These are phyloP conservation scores for Aspergillus carlsbadensis DNA, from an alignment of 495 filamentous ascomycete genomes.

Conservation along the genomic window DNA sequence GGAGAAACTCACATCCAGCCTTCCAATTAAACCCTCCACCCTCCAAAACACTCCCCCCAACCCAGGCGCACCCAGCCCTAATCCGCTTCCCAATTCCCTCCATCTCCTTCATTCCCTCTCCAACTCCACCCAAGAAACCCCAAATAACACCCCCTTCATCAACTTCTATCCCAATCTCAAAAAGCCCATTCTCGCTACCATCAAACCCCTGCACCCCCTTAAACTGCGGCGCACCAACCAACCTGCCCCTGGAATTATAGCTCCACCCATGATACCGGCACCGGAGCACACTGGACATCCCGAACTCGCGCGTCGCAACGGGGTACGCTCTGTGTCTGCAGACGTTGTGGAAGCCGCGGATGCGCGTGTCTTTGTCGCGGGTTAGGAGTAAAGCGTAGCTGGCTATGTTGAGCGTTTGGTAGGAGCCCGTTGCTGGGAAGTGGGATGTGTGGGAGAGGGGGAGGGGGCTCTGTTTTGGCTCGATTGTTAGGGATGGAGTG, in stretches of 20 bases:
- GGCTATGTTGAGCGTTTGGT: slow-evolving; percentile 47
- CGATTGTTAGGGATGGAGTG: neutral
- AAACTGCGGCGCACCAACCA: slow-evolving; percentile 61
- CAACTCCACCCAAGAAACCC: slow-evolving; percentile 36
- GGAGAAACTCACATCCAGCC: slow-evolving; percentile 22
- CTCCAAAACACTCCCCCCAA: slow-evolving; percentile 36
- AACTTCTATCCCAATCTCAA: slow-evolving; percentile 36
- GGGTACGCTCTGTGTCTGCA: slow-evolving; percentile 60
- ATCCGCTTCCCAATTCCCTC: slow-evolving; percentile 17
- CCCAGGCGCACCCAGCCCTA: slow-evolving; percentile 22
- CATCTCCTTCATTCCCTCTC: neutral
- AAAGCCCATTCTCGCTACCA: slow-evolving; percentile 50
- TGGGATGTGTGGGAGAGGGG: slow-evolving; percentile 46
- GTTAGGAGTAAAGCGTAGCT: slow-evolving; percentile 50
- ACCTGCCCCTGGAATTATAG: slow-evolving; percentile 53
- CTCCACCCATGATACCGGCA: slow-evolving; percentile 67
- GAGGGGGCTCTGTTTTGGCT: slow-evolving; percentile 42
- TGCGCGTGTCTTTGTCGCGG: slow-evolving; percentile 43
- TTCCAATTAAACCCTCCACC: slow-evolving; percentile 53
- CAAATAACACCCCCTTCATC: slow-evolving; percentile 17
- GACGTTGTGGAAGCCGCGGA: slow-evolving; percentile 61
- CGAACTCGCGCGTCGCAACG: slow-evolving; percentile 49
- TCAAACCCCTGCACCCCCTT: slow-evolving; percentile 55
- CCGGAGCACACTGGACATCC: slow-evolving; percentile 49
- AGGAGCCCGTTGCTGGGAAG: slow-evolving; percentile 49